phyloP scores from a whole-genome alignment of 495 filamentous ascomycete genomes.

The Podospora tetraspora region DNA sequence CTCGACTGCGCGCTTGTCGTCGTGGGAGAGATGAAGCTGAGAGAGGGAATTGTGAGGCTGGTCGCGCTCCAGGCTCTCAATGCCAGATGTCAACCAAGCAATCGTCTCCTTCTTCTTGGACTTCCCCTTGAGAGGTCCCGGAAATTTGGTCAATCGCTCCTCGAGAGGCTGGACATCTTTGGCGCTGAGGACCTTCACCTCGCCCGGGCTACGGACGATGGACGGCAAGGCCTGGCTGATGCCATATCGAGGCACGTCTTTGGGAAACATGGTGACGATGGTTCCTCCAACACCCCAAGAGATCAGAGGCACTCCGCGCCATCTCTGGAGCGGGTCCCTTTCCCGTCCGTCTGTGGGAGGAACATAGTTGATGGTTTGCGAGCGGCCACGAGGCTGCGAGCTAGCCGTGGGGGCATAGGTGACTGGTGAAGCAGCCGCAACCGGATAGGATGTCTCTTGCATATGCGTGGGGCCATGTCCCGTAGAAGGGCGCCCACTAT shows the following conservation, averaged over 20 bases:
- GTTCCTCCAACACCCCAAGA: constrained; percentile 83
- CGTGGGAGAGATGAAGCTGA: constrained; percentile 38
- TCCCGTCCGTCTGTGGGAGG: constrained; percentile 75
- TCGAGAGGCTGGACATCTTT: constrained; percentile 63
- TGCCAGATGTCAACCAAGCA: constrained; percentile 71
- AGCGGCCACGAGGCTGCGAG: constrained; percentile 33
- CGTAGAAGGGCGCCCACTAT: constrained; percentile 62
- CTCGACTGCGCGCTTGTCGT: constrained; percentile 70
- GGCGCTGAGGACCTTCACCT: constrained; percentile 67
- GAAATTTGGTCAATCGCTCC: constrained; percentile 73
- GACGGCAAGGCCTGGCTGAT: constrained; percentile 64
- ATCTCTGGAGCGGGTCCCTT: constrained; percentile 72
- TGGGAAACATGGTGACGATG: constrained; percentile 80
- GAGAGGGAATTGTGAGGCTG: constrained; percentile 44
- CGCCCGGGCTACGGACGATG: constrained; percentile 79
- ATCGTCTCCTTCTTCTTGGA: constrained; percentile 91
- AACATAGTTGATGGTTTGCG: constrained; percentile 40
- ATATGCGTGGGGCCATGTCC: constrained; percentile 45
- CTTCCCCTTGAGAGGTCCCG: constrained; percentile 82
- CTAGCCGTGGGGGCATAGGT: constrained; percentile 8
- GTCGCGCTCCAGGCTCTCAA: constrained; percentile 63
- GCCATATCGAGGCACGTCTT: constrained; percentile 79
- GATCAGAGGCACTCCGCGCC: constrained; percentile 83
- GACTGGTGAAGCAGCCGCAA: constrained; percentile 28
- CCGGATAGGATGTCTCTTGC: constrained; percentile 36